Evolutionary conservation across 768 basidiomycete genomes (phyloP), one percentile per base, ranked within the genome.

Genomic region (Russula foetens): DNA sequence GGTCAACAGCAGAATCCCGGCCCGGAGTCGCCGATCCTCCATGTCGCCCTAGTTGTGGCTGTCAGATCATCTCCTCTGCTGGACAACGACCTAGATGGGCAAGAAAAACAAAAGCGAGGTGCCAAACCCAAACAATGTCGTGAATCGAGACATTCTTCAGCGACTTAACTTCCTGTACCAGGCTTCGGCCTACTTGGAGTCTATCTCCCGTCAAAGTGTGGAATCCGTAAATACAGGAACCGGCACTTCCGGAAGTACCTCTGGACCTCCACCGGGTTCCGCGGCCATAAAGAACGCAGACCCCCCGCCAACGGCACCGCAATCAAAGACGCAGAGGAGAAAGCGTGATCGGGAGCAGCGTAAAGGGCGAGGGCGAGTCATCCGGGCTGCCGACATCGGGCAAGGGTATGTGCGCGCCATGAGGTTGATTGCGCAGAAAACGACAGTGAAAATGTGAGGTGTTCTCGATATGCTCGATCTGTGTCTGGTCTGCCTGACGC

Each of bases 141-240:
- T 77, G 12, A 90, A 91, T 70, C 76, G 83, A 29, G 92, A 93
- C 68, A 82, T 88, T 49, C 79, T 91, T 23, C 91, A 93, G 71
- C 80, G 91, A 29, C 79, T 93, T 62, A 92, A 88, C 72, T 93
- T 89, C 70, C 79, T 93, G 38, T 92, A 89, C 68, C 92, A 92
- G 72, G 87, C 90, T 38, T 85, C 86, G 67, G 76, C 81, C 14
- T 85, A 84, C 62, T 75, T 90, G 21, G 60, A 77, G 74, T 74
- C 74, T 12, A 70, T 79, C 50, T 67, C 62, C 31, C 46, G 41
- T 24, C 35, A 56, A 53, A 14, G 19, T 29, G 39, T 31, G 29
- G 50, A 12, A 23, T 41, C 44, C 12, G n/a, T 41, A 4, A n/a
- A 31, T 26, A 15, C 39, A 3, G 31, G 33, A 33, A 49, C 55